A percentile compares a stretch with the other conserved stretches of the same genome.
Conservation (phyloP, 495 filamentous ascomycete genomes). For the Aspergillus nidulans region DNA sequence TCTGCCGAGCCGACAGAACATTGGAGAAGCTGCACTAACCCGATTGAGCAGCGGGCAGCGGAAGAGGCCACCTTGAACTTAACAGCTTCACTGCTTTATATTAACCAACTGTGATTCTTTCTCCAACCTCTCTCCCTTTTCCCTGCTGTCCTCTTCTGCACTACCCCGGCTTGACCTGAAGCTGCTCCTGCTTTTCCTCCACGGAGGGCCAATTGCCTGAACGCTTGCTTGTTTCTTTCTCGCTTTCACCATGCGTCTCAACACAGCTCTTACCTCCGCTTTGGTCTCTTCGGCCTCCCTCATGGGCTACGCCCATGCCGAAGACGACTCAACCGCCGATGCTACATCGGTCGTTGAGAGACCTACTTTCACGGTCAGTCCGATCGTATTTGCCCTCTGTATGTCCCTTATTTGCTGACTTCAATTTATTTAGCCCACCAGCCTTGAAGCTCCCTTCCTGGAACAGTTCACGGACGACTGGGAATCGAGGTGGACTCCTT, state of each 20-base stretch:
- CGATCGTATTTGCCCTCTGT: slow-evolving; percentile 2
- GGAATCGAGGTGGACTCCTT: slow-evolving; percentile 86
- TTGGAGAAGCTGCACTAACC: slow-evolving; percentile 30
- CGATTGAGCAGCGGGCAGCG: slow-evolving; percentile 24
- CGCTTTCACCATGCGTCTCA: slow-evolving; percentile 65
- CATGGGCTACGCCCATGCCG: slow-evolving; percentile 68
- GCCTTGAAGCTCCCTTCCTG: slow-evolving; percentile 87
- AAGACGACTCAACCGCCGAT: slow-evolving; percentile 53
- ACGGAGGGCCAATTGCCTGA: slow-evolving; percentile 25
- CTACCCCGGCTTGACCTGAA: slow-evolving; percentile 23
- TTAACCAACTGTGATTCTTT: slow-evolving; percentile 24
- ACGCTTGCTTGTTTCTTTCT: slow-evolving; percentile 25
- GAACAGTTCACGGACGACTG: slow-evolving; percentile 98
- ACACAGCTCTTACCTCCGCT: slow-evolving; percentile 60
- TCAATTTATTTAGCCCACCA: slow-evolving; percentile 61
- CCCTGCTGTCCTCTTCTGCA: slow-evolving; percentile 6
- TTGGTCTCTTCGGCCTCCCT: slow-evolving; percentile 66
- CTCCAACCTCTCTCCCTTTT: slow-evolving; percentile 3
- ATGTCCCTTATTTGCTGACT: slow-evolving; percentile 21
- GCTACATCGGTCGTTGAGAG: slow-evolving; percentile 57
- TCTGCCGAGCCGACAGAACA: slow-evolving; percentile 12
- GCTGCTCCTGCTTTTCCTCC: slow-evolving; percentile 27
- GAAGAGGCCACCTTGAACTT: slow-evolving; percentile 49
- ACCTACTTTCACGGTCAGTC: slow-evolving; percentile 85
- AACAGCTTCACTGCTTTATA: slow-evolving; percentile 30